Evolutionary conservation across 768 basidiomycete species (phyloP).

Genomic region (Lentinula aciculospora): DNA sequence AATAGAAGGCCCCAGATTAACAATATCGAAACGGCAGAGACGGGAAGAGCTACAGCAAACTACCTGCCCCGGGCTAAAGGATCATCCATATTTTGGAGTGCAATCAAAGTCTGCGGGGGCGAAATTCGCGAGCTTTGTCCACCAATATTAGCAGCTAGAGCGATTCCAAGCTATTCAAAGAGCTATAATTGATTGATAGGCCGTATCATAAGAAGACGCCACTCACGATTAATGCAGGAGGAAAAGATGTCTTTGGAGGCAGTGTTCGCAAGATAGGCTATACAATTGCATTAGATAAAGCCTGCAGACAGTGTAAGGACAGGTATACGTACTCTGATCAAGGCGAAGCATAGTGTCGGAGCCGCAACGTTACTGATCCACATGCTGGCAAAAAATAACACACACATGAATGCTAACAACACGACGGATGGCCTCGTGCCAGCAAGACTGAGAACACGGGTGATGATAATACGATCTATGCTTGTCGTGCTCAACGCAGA

Average conservation of each 20-base stretch:
- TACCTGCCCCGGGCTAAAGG: conserved; percentile 84
- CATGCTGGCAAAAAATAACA: conserved; percentile 98
- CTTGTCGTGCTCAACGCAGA: conserved; percentile 94
- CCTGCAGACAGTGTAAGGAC: conserved; percentile 3
- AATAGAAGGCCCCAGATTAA: conserved; percentile 91
- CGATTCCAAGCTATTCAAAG: conserved; percentile 75
- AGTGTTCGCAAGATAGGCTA: conserved; percentile 93
- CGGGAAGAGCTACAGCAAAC: conserved; percentile 93
- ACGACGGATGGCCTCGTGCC: conserved; percentile 85
- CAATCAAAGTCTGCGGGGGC: conserved; percentile 96
- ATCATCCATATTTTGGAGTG: conserved; percentile 81
- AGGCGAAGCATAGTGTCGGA: conserved; percentile 92
- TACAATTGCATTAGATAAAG: neutral
- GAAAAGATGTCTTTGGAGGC: conserved; percentile 81
- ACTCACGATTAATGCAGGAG: conserved; percentile 86
- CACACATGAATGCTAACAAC: conserved; percentile 89
- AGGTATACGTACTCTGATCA: conserved; percentile 70
- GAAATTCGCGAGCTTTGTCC: conserved; percentile 97
- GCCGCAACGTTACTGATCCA: conserved; percentile 99
- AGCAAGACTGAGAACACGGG: conserved; percentile 83
- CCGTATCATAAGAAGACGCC: neutral
- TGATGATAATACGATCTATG: conserved; percentile 89
- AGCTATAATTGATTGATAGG: neutral
- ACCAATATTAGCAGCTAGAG: conserved; percentile 96
- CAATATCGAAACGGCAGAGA: conserved; percentile 78